These are phyloP conservation scores for Taiozyma sp. DNA, from an alignment of 1,139 yeast genomes.

Conservation along the genomic window DNA sequence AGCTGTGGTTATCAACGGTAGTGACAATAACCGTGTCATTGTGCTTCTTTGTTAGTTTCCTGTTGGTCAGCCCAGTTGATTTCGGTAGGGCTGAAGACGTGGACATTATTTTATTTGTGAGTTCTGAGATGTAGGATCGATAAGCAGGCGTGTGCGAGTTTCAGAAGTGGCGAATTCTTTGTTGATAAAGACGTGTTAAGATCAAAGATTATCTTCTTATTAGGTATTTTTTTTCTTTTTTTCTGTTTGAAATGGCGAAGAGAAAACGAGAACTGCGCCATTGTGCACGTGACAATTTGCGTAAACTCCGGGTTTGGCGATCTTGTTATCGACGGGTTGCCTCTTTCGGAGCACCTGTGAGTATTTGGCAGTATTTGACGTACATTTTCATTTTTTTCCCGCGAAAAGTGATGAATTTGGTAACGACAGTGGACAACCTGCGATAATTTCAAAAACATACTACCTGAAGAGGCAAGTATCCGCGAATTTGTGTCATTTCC, in stretches of 20 bases:
- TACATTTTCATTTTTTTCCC: background rate
- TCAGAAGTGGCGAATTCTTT: background rate
- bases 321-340: background rate
- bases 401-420: background rate
- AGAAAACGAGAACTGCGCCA: background rate
- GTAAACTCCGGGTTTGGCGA: background rate
- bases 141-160: background rate
- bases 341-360: background rate
- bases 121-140: background rate
- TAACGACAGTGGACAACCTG: background rate
- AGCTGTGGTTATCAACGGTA: conserved; percentile 2
- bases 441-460: background rate
- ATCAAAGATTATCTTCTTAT: no score
- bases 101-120: background rate
- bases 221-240: background rate
- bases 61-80: background rate
- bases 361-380: background rate
- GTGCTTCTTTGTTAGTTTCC: background rate
- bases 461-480: no score
- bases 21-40: background rate
- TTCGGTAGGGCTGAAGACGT: background rate
- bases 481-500: background rate
- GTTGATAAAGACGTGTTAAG: background rate
- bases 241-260: background rate
- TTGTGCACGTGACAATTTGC: background rate